phyloP scores from a whole-genome alignment of 2,329 filamentous ascomycete species.

The Neofusicoccum parvum region DNA sequence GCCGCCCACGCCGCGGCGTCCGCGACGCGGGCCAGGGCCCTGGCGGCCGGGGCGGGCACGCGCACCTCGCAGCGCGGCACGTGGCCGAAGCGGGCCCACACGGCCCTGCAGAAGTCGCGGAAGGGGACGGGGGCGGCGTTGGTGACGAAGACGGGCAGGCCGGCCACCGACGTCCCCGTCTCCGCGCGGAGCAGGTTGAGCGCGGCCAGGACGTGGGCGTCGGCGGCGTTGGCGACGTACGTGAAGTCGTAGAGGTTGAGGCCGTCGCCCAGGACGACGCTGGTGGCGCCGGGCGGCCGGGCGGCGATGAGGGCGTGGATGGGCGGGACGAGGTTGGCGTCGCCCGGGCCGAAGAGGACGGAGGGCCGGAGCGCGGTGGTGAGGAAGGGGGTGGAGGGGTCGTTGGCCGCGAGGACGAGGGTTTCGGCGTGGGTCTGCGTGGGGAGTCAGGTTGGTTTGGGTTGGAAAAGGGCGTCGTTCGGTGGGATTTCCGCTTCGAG shows the following conservation, averaged over 20 bases:
- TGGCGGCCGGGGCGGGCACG: slow-evolving; percentile 53
- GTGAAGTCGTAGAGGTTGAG: slow-evolving; percentile 72
- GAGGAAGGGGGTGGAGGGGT: slow-evolving; percentile 57
- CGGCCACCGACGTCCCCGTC: no score
- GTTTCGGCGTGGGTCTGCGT: slow-evolving; percentile 74
- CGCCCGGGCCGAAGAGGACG: slow-evolving; percentile 88
- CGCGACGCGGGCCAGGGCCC: slow-evolving; percentile 48
- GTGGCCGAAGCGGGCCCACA: slow-evolving; percentile 69
- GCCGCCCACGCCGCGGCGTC: slow-evolving; percentile 52
- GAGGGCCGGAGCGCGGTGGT: slow-evolving; percentile 62
- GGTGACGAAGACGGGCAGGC: slow-evolving; percentile 86
- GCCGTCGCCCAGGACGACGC: slow-evolving; percentile 78
- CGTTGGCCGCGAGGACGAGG: slow-evolving; percentile 76
- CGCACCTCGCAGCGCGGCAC: slow-evolving; percentile 52
- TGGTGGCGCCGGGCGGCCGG: slow-evolving; percentile 27
- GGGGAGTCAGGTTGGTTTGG: slow-evolving; percentile 25
- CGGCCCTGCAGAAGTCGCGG: slow-evolving; percentile 80
- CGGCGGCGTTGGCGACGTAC: slow-evolving; percentile 68
- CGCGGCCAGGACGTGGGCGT: slow-evolving; percentile 82
- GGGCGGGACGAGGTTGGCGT: slow-evolving; percentile 73
- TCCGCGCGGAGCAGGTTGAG: slow-evolving; percentile 61
- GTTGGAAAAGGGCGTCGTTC: slow-evolving; percentile 4
- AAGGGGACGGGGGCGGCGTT: slow-evolving; percentile 89
- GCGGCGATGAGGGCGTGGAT: slow-evolving; percentile 61
- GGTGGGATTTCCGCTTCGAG: not conserved